Evolutionary conservation across 202 grass and related monocot species (phyloP), one percentile per base, ranked within the genome.

Genomic region (Setaria viridis): DNA sequence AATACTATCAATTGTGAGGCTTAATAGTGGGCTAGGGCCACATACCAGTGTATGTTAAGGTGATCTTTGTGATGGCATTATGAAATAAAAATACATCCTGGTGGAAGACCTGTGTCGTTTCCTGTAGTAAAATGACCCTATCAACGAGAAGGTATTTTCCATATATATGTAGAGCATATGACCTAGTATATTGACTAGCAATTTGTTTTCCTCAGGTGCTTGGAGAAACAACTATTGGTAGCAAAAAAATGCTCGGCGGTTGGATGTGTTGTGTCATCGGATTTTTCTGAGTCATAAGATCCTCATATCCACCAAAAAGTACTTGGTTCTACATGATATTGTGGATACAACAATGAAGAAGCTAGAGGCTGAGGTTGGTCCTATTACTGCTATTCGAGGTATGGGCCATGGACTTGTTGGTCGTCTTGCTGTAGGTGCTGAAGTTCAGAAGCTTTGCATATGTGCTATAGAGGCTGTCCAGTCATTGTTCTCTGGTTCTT

Each of bases 221-320:
- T 85, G 91, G 93, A 93, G 83, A 97, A 91, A 66, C 94, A 97
- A 87, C 63, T 97, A 35, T 72, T 80, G 37, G 72, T 97, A 73
- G 94, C 91, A 56, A 97, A 93, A 93, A 90, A 80, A 92, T 84
- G 94, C 91, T 81, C 71, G 87, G 30, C 82, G 89, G 60, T 82
- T 93, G 25, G 91, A 97, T 77, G 89, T 92, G 46, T 84, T 97
- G 72, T 94, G 85, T 63, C 85, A 97, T 82, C 82, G 94, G 17
- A 93, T 93, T 85, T 93, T 76, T 84, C 85, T 97, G 32, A 76
- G 87, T 46, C 85, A 94, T 83, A 93, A 90, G 68, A 77, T 94
- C 77, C 86, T 93, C 50, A 74, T 74, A 29, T 90, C 79, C 42
- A 92, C 85, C 71, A 73, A 91, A 47, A 97, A 87, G 76, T 88